These are phyloP conservation scores for Tubosaeta sp. DNA, from an alignment of 768 basidiomycete genomes.

Conservation along the genomic window DNA sequence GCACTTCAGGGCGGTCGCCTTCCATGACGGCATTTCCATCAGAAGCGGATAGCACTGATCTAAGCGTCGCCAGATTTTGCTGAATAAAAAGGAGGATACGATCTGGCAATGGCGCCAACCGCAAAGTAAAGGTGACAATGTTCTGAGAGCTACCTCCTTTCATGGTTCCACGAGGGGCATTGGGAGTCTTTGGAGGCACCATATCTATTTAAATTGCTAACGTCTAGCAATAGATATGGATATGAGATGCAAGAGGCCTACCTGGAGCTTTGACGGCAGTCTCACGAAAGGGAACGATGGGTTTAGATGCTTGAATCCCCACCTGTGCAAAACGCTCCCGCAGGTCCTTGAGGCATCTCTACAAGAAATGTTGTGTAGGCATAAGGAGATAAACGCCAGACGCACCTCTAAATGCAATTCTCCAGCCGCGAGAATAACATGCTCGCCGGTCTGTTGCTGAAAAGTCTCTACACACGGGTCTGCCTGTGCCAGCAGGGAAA, in stretches of 20 bases:
- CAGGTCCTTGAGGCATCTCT: conserved; percentile 97
- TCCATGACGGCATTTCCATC: conserved; percentile 23
- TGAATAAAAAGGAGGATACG: conserved; percentile 70
- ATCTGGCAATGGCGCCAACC: conserved; percentile 78
- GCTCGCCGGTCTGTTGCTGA: conserved; percentile 95
- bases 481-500: conserved; percentile 87
- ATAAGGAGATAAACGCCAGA: not conserved
- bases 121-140: conserved; percentile 76
- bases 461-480: conserved; percentile 98
- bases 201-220: conserved; percentile 56
- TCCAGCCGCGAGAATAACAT: conserved; percentile 94
- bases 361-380: conserved; percentile 2
- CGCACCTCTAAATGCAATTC: conserved; percentile 91
- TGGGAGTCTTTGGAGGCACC: conserved; percentile 73
- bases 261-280: conserved; percentile 81
- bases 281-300: conserved; percentile 97
- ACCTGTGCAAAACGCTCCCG: conserved; percentile 91
- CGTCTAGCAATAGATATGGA: not conserved
- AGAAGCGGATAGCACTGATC: conserved; percentile 45
- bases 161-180: conserved; percentile 73
- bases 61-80: conserved; percentile 63
- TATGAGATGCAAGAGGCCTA: conserved; percentile 24
- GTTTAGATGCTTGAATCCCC: conserved; percentile 89
- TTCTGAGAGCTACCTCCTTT: conserved; percentile 62
- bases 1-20: conserved; percentile 38